Conservation (phyloP, 768 basidiomycete genomes). For the Trametes villosa region DNA sequence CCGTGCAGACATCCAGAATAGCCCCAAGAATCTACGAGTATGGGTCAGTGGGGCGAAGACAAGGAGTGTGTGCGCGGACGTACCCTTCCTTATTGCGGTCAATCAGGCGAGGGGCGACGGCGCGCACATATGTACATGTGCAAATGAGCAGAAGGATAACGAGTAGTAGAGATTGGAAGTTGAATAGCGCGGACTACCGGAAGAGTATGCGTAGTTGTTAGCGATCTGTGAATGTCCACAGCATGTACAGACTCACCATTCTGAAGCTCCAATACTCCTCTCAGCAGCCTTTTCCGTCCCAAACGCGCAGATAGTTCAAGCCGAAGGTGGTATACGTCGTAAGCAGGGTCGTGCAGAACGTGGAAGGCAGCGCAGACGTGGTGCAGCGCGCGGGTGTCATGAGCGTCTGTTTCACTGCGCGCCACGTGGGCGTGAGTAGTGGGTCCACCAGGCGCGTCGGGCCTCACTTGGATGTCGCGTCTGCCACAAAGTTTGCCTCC, state of each 20-base stretch:
- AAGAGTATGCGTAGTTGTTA: not conserved
- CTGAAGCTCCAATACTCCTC: not conserved
- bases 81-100: conserved; percentile 96
- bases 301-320: not conserved
- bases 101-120: conserved; percentile 85
- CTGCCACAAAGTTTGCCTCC: no score
- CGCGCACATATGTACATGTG: conserved; percentile 95
- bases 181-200: conserved; percentile 91
- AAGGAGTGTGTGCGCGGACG: conserved; percentile 11
- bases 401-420: not conserved
- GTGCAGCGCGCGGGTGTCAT: not conserved
- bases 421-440: not conserved
- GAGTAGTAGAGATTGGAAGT: conserved; percentile 93
- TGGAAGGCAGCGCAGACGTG: not conserved
- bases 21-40: conserved; percentile 73
- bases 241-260: not conserved
- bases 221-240: not conserved
- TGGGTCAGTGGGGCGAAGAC: not conserved
- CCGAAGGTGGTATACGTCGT: not conserved
- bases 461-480: no score
- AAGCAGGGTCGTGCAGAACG: not conserved
- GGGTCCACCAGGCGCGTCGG: no score
- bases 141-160: conserved; percentile 94
- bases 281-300: not conserved
- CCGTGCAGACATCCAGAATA: conserved; percentile 95